Evolutionary conservation across 768 basidiomycete genomes (phyloP), one percentile per base, ranked within the genome.

Genomic region (Rhizopogon roseolus): DNA sequence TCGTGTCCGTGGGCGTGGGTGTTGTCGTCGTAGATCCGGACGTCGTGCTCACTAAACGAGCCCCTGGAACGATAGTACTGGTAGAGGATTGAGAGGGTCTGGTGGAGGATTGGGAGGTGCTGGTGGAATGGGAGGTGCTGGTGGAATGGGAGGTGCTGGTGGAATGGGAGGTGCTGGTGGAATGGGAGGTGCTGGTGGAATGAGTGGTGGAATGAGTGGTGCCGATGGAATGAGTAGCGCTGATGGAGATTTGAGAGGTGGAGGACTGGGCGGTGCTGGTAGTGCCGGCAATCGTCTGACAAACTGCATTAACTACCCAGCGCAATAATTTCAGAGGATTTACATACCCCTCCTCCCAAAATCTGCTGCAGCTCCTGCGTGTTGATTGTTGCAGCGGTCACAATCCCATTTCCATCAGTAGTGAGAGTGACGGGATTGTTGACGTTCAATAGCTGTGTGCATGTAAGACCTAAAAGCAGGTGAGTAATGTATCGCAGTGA

Each of bases 351-450:
- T 50, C 54, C 57, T 0, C 22, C 3, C 3, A 62, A 45, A 14
- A 64, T 62, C 38, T 63, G 58, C 27, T 65, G 54, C 32, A 65
- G 49, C 7, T 6, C 9, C 17, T 66, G 58, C 2, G 50, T 55
- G 16, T 66, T 60, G 25, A 65, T 58, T 28, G 58, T 60, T 4
- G 64, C 64, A n/a, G 63, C 60, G 0, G 65, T 66, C 16, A 65
- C 60, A 25, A 65, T 36, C 11, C 58, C 64, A 22, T 66, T 63
- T 14, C 61, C 61, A n/a, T 65, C 59, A 49, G 49, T 64, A 19
- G 63, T 64, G 16, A 65, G 60, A 9, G 0, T 41, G 2, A 65
- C 64, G 3, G 64, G 65, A 29, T 65, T 66, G 3, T 27, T 32
- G 4, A 66, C 54, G 5, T 64, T 66, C 16, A 65, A 50, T 16